Conservation (phyloP, 1,139 yeast species). For the Yamadazyma diospyri region DNA sequence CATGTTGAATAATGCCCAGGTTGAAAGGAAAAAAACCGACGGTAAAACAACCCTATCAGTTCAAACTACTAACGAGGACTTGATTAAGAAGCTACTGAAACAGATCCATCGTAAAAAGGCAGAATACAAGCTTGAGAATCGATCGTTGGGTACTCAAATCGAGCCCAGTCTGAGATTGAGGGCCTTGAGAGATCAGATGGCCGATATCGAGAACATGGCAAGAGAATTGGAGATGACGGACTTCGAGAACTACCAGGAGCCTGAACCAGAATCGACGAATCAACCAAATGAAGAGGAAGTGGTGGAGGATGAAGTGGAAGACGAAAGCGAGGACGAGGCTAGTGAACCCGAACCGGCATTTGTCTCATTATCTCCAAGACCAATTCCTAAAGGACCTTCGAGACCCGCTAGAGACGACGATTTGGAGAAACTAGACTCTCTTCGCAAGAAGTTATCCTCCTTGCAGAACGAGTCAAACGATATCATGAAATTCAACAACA, state of each 20-base stretch:
- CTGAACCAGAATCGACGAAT: constrained; percentile 18
- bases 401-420: constrained; percentile 42
- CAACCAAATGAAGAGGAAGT: constrained; percentile 6
- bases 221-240: constrained; percentile 85
- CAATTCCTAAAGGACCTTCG: constrained; percentile 23
- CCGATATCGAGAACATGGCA: constrained; percentile 78
- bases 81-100: constrained; percentile 50
- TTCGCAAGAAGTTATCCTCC: constrained; percentile 55
- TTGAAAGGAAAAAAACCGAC: constrained; percentile 26
- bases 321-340: constrained; percentile 16
- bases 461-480: constrained; percentile 73
- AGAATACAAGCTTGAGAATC: constrained; percentile 55
- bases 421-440: constrained; percentile 44
- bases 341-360: constrained; percentile 17
- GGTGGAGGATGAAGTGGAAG: constrained; percentile 16
- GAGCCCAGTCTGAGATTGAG: constrained; percentile 80
- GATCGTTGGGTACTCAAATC: constrained; percentile 53
- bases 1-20: constrained; percentile 47
- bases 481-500: constrained; percentile 63
- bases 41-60: constrained; percentile 39
- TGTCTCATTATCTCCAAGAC: constrained; percentile 14
- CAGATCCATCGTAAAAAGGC: constrained; percentile 63
- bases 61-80: constrained; percentile 40
- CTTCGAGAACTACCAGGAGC: constrained; percentile 45
- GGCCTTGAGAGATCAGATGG: constrained; percentile 80